These are phyloP conservation scores for Diplodia sapinea DNA, from an alignment of 2,329 filamentous ascomycete species.

Conservation along the genomic window DNA sequence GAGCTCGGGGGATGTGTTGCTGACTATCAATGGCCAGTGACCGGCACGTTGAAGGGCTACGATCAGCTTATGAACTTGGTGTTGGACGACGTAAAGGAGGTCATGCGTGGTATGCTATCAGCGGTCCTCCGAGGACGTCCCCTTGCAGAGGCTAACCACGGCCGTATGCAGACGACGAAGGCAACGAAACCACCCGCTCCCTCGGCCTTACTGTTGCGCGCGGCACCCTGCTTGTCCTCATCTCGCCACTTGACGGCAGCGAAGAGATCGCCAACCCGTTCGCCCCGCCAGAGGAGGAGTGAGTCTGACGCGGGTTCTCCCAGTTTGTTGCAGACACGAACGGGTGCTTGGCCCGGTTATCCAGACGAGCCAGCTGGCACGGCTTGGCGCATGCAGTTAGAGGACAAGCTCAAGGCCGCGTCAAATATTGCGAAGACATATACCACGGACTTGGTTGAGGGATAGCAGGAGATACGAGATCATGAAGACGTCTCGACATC, in stretches of 20 bases:
- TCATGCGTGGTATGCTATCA: constrained; percentile 73
- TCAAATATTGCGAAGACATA: constrained; percentile 19
- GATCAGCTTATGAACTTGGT: constrained; percentile 99
- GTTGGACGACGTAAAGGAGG: constrained; percentile 89
- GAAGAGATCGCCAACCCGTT: constrained; percentile 97
- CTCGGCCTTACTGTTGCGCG: constrained; percentile 86
- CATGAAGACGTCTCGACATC: background rate
- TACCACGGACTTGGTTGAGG: background rate
- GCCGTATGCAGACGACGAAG: constrained; percentile 76
- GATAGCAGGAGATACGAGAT: background rate
- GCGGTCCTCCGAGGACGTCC: background rate
- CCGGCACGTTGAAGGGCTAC: constrained; percentile 89
- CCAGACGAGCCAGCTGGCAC: constrained; percentile 8
- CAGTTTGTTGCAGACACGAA: constrained; percentile 14
- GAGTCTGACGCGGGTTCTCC: background rate
- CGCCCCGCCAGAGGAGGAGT: constrained; percentile 71
- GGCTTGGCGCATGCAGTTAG: constrained; percentile 11
- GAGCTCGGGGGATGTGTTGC: constrained; percentile 2
- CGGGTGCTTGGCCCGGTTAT: constrained; percentile 4
- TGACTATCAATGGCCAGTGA: constrained; percentile 62
- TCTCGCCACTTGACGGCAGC: constrained; percentile 91
- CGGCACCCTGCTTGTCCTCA: constrained; percentile 88
- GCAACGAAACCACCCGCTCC: constrained; percentile 79
- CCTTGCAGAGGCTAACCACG: background rate
- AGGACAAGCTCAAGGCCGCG: constrained; percentile 9